Conservation (phyloP, 1,139 yeast genomes). For the Blastobotrys malaysiensis region DNA sequence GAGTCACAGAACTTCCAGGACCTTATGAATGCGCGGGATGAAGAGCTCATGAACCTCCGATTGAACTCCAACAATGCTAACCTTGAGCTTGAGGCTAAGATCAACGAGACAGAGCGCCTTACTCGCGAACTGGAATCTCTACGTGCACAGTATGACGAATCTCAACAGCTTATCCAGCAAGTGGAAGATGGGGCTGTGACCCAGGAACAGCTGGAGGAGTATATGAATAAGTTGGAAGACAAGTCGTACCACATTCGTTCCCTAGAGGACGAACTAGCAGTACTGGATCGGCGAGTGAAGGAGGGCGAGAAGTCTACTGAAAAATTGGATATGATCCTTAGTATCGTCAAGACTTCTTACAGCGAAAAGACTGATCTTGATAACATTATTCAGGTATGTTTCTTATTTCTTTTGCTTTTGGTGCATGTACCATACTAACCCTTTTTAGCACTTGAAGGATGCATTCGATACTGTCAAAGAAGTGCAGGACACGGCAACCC, state of each 20-base stretch:
- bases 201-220: not conserved
- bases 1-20: slow-evolving; percentile 8
- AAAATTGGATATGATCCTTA: slow-evolving; percentile 6
- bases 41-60: slow-evolving; percentile 9
- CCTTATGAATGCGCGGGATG: slow-evolving; percentile 2
- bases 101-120: slow-evolving; percentile 3
- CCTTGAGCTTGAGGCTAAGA: slow-evolving; percentile 10
- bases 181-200: not conserved
- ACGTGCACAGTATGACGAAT: slow-evolving; percentile 1
- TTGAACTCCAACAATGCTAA: slow-evolving; percentile 6
- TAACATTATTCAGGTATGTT: slow-evolving; percentile 9
- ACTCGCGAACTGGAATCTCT: slow-evolving; percentile 3
- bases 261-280: not conserved
- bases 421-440: not conserved
- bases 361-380: slow-evolving; percentile 7
- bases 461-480: slow-evolving; percentile 11
- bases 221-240: not conserved
- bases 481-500: slow-evolving; percentile 10
- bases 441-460: slow-evolving; percentile 8
- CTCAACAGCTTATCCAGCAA: not conserved
- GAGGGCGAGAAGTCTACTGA: not conserved
- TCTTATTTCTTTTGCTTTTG: not conserved
- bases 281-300: not conserved
- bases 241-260: not conserved
- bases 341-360: slow-evolving; percentile 5